A percentile compares a stretch with the other conserved stretches of the same genome.
Conservation (phyloP, 768 basidiomycete genomes). For the Suillus hirtellus region DNA sequence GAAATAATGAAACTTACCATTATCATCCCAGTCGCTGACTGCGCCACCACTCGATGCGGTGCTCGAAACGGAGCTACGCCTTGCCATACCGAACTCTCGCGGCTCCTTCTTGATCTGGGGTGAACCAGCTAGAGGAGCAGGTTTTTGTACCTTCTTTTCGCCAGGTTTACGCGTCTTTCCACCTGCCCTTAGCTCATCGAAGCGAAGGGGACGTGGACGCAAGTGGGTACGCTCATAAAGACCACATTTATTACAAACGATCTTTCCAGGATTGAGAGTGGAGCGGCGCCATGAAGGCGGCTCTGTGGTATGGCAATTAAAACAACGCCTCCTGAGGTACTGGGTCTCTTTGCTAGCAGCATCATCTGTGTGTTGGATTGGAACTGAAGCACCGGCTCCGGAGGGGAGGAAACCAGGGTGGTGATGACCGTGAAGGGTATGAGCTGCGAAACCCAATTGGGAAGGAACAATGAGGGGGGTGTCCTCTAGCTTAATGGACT, state of each 20-base stretch:
- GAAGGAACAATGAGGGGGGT: slow-evolving; percentile 59
- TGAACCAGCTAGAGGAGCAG: slow-evolving; percentile 38
- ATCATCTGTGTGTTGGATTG: slow-evolving; percentile 87
- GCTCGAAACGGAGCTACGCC: slow-evolving; percentile 67
- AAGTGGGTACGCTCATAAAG: slow-evolving; percentile 89
- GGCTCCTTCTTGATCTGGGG: slow-evolving; percentile 64
- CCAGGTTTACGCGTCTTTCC: slow-evolving; percentile 70
- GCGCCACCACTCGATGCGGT: slow-evolving; percentile 51
- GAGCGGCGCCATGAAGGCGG: slow-evolving; percentile 87
- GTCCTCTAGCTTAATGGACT: slow-evolving; percentile 69
- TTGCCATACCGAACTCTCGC: slow-evolving; percentile 48
- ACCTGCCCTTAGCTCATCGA: slow-evolving; percentile 86
- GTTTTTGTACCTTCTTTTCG: slow-evolving; percentile 34
- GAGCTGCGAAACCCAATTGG: slow-evolving; percentile 41
- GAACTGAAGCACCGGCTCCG: slow-evolving; percentile 44
- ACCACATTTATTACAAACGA: slow-evolving; percentile 93
- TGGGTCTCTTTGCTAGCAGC: slow-evolving; percentile 90
- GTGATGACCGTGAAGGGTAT: slow-evolving; percentile 32
- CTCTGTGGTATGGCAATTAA: slow-evolving; percentile 91
- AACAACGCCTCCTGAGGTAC: slow-evolving; percentile 83
- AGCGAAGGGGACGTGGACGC: slow-evolving; percentile 78
- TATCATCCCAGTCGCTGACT: slow-evolving; percentile 80
- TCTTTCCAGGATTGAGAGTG: slow-evolving; percentile 88
- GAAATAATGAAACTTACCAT: slow-evolving; percentile 45
- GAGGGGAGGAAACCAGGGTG: slow-evolving; percentile 43